These are phyloP conservation scores for Scheffersomyces segobiensis DNA, from an alignment of 1,139 yeast species.

Conservation along the genomic window DNA sequence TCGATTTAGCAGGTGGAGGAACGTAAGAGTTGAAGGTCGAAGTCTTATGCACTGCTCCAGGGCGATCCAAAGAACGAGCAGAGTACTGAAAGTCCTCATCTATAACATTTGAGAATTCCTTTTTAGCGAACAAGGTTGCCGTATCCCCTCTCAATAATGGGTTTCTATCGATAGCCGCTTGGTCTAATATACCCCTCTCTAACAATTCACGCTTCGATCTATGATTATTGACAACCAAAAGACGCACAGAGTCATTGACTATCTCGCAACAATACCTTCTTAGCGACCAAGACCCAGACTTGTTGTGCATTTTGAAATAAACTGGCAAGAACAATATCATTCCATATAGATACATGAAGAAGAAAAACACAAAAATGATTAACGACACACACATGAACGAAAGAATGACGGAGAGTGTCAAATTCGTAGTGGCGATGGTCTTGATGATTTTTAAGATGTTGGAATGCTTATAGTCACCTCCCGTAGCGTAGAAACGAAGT, in stretches of 20 bases:
- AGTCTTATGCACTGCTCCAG: not conserved
- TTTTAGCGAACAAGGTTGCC: not conserved
- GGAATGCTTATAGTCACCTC: slow-evolving; percentile 35
- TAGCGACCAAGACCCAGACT: slow-evolving; percentile 38
- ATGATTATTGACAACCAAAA: slow-evolving; percentile 47
- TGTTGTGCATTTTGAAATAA: slow-evolving; percentile 41
- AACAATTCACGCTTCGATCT: slow-evolving; percentile 36
- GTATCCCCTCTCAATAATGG: slow-evolving; percentile 21
- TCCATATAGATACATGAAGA: slow-evolving; percentile 60
- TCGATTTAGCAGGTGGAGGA: not conserved
- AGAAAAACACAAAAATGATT: slow-evolving; percentile 71
- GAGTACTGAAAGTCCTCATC: not conserved
- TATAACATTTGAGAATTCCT: not conserved
- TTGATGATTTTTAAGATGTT: slow-evolving; percentile 55
- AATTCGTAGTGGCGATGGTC: slow-evolving; percentile 58
- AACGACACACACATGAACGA: slow-evolving; percentile 78
- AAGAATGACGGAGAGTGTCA: slow-evolving; percentile 66
- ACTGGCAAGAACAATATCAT: slow-evolving; percentile 57
- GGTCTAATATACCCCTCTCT: slow-evolving; percentile 34
- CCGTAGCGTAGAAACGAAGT: slow-evolving; percentile 55
- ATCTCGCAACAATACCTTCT: slow-evolving; percentile 60
- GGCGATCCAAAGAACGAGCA: not conserved
- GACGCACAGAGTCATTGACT: slow-evolving; percentile 56
- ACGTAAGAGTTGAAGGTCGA: not conserved
- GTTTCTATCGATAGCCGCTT: slow-evolving; percentile 24